phyloP scores from a whole-genome alignment of 768 basidiomycete genomes.

The Hygrophoropsis aurantiaca region DNA sequence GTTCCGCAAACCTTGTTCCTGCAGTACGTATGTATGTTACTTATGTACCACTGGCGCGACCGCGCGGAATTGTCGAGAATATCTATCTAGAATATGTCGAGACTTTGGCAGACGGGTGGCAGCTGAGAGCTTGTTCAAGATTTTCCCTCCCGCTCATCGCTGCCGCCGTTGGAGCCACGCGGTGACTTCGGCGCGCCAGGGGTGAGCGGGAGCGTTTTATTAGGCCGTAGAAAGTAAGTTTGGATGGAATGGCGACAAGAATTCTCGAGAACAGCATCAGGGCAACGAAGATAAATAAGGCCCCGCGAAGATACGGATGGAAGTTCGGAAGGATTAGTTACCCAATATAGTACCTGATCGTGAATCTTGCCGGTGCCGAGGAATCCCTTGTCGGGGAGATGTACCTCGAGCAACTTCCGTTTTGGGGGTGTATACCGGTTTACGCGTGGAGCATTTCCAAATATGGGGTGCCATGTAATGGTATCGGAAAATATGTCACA shows the following conservation, averaged over 20 bases:
- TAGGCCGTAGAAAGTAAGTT: constrained; percentile 1
- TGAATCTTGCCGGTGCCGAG: constrained; percentile 49
- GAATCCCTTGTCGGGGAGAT: constrained; percentile 27
- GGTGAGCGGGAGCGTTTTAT: constrained; percentile 2
- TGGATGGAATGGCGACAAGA: constrained; percentile 8
- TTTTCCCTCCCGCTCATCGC: no score
- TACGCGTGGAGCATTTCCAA: constrained; percentile 43
- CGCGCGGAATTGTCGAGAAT: no score
- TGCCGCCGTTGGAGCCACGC: no score
- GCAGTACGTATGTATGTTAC: no score
- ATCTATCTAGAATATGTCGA: no score
- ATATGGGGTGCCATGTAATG: constrained; percentile 36
- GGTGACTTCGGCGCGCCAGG: neutral
- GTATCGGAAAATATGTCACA: constrained; percentile 21
- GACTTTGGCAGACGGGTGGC: no score
- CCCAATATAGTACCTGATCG: constrained; percentile 35
- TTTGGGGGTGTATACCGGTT: constrained; percentile 42
- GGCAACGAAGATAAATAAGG: constrained; percentile 26
- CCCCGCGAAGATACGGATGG: constrained; percentile 35
- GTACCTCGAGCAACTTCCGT: constrained; percentile 34
- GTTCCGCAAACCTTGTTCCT: constrained; percentile 11
- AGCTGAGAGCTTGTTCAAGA: no score
- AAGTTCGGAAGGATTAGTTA: constrained; percentile 39
- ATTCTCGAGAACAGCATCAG: constrained; percentile 16
- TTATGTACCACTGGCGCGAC: no score